Conservation (phyloP, 352 stramenopile genomes). For the Phytophthora cryptogea region DNA sequence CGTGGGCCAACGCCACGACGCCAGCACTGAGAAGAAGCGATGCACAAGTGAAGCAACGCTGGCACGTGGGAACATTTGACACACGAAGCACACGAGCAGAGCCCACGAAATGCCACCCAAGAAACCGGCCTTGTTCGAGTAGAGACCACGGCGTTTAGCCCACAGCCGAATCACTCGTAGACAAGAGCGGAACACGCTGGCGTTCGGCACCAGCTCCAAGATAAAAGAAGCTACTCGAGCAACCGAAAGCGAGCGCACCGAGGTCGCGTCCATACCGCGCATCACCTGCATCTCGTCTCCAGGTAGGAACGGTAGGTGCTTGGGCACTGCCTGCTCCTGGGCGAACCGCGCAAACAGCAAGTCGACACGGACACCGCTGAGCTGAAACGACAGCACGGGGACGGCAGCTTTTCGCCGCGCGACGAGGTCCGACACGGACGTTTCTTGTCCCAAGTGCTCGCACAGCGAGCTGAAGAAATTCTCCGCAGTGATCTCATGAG, state of each 20-base stretch:
- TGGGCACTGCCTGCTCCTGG: slow-evolving; percentile 61
- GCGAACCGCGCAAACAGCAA: slow-evolving; percentile 79
- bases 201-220: slow-evolving; percentile 81
- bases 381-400: slow-evolving; percentile 76
- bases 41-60: slow-evolving; percentile 74
- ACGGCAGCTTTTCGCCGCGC: slow-evolving; percentile 75
- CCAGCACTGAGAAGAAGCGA: slow-evolving; percentile 80
- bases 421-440: slow-evolving; percentile 63
- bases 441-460: slow-evolving; percentile 45
- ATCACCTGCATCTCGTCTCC: slow-evolving; percentile 75
- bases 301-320: slow-evolving; percentile 65
- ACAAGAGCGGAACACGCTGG: slow-evolving; percentile 65
- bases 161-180: slow-evolving; percentile 79
- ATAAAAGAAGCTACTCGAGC: slow-evolving; percentile 79
- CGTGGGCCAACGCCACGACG: slow-evolving; percentile 82
- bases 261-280: slow-evolving; percentile 71
- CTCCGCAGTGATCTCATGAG: slow-evolving; percentile 58
- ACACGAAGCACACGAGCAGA: slow-evolving; percentile 86
- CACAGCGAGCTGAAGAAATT: slow-evolving; percentile 74
- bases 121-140: slow-evolving; percentile 87
- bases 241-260: slow-evolving; percentile 80
- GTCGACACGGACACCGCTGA: slow-evolving; percentile 70
- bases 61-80: slow-evolving; percentile 86
- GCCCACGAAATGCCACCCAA: slow-evolving; percentile 86
- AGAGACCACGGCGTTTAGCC: slow-evolving; percentile 75